These are phyloP conservation scores for Limnomonas spitsbergensis DNA, from an alignment of 139 green algal genomes.

Conservation along the genomic window DNA sequence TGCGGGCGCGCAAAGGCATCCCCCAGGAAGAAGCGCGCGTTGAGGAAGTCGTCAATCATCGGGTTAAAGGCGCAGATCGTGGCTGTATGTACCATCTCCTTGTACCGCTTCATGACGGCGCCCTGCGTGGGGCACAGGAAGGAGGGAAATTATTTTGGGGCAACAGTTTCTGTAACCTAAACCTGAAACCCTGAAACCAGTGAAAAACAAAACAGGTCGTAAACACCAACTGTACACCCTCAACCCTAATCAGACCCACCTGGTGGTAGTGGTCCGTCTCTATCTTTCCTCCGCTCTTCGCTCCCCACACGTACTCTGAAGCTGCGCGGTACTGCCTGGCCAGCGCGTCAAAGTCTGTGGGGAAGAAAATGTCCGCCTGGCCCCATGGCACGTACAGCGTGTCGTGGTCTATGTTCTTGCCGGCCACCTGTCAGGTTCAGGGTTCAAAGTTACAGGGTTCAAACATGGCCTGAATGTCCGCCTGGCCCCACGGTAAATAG, in stretches of 20 bases:
- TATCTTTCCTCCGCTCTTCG: neutral
- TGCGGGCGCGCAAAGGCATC: neutral
- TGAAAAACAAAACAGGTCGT: neutral
- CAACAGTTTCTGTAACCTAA: neutral
- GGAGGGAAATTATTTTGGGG: no score
- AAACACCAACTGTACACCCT: neutral
- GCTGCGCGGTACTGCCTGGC: conserved; percentile 50
- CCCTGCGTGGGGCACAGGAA: conserved; percentile 17
- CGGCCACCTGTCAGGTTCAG: conserved; percentile 50
- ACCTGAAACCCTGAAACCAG: neutral
- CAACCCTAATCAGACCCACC: conserved; percentile 16
- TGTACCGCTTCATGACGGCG: conserved; percentile 59
- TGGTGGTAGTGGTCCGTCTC: conserved; percentile 30
- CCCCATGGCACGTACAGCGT: conserved; percentile 53
- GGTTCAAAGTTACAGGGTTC: no score
- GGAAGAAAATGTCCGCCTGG: conserved; percentile 87
- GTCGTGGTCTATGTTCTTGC: conserved; percentile 54
- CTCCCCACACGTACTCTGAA: conserved; percentile 31
- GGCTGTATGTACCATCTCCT: conserved; percentile 39
- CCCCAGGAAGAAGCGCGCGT: conserved; percentile 69
- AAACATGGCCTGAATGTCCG: no score
- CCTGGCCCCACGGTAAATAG: no score
- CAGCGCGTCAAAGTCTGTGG: conserved; percentile 78
- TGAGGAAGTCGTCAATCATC: conserved; percentile 81
- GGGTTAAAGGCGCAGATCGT: conserved; percentile 74